Conservation (phyloP, 2,329 filamentous ascomycete genomes). For the Arthrobotrys pseudoclavata region DNA sequence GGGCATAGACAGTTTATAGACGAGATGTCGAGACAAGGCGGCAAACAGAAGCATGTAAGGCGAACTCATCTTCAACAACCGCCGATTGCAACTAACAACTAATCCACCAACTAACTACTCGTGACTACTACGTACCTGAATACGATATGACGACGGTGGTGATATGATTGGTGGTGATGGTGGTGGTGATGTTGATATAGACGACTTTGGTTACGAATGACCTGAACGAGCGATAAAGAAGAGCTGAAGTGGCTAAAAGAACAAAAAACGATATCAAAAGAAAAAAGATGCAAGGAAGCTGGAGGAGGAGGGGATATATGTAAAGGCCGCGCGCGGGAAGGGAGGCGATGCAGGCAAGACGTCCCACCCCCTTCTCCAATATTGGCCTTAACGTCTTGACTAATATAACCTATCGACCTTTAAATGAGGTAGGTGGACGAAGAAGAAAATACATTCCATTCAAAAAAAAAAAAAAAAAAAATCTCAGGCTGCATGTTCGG, state of each 20-base stretch:
- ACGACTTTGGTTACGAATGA: slow-evolving; percentile 23
- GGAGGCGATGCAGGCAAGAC: slow-evolving; percentile 46
- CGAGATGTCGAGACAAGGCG: slow-evolving; percentile 32
- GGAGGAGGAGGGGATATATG: slow-evolving; percentile 40
- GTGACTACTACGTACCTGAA: slow-evolving; percentile 42
- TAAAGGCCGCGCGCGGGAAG: slow-evolving; percentile 54
- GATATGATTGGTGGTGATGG: background rate
- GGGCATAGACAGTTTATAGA: slow-evolving; percentile 22
- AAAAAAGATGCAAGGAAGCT: slow-evolving; percentile 36
- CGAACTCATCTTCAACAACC: slow-evolving; percentile 27
- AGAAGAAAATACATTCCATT: slow-evolving; percentile 39
- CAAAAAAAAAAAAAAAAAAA: slow-evolving; percentile 26
- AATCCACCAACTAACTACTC: background rate
- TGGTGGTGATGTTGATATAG: slow-evolving; percentile 23
- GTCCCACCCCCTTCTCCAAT: slow-evolving; percentile 56
- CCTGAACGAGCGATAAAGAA: slow-evolving; percentile 55
- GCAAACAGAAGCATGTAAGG: slow-evolving; percentile 22
- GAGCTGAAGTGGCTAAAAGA: slow-evolving; percentile 34
- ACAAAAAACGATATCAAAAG: slow-evolving; percentile 27
- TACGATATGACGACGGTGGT: slow-evolving; percentile 10
- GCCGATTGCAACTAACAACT: slow-evolving; percentile 12
- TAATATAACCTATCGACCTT: slow-evolving; percentile 42
- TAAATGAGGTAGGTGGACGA: slow-evolving; percentile 58
- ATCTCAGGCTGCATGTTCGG: slow-evolving; percentile 59
- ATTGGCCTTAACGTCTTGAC: slow-evolving; percentile 42